These are phyloP conservation scores for Podila epigama DNA, from an alignment of 192 early-diverging fungal species.

Conservation along the genomic window DNA sequence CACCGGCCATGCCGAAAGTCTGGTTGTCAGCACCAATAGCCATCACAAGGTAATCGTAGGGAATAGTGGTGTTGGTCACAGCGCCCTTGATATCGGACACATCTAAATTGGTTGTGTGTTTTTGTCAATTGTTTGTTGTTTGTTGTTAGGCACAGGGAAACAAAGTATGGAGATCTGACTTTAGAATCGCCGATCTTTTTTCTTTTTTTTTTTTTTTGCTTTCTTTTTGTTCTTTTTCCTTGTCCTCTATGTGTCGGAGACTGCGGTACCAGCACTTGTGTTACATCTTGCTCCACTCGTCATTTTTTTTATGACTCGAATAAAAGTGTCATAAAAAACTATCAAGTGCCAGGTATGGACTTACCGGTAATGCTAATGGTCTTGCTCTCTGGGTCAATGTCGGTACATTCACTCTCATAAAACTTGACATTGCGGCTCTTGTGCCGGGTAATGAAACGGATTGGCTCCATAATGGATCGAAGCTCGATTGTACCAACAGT, in stretches of 20 bases:
- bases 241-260: too few relatives aligned
- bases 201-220: too few relatives aligned
- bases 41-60: constrained; percentile 81
- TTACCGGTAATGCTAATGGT: constrained; percentile 78
- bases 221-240: too few relatives aligned
- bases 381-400: constrained; percentile 86
- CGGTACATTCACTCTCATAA: constrained; percentile 88
- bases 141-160: too few relatives aligned
- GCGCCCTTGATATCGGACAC: constrained; percentile 74
- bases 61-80: constrained; percentile 61
- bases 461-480: constrained; percentile 86
- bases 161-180: neutral
- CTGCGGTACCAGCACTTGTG: neutral
- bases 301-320: neutral
- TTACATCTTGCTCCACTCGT: neutral
- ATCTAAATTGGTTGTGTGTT: too few relatives aligned
- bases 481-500: constrained; percentile 92
- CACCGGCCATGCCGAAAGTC: constrained; percentile 83
- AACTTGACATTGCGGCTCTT: constrained; percentile 87
- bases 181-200: neutral
- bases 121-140: too few relatives aligned
- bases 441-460: constrained; percentile 87
- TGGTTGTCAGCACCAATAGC: constrained; percentile 82
- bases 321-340: too few relatives aligned
- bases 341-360: neutral